Evolutionary conservation across 257 asterid species (phyloP).

Genomic region (Salvia hispanica): DNA sequence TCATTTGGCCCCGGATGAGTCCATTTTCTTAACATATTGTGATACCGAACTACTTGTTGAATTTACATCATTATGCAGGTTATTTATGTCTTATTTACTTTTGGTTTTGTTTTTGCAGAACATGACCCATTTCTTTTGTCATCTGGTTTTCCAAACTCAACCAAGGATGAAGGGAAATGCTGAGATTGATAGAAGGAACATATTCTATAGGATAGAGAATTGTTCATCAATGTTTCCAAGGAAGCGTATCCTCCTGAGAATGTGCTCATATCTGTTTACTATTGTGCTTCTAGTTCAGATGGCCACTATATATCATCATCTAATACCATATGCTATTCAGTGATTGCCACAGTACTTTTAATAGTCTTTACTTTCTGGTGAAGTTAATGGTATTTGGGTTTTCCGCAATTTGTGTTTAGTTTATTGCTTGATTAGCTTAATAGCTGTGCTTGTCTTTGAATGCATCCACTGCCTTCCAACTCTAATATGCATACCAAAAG

Average conservation of each 20-base stretch:
- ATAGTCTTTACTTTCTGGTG: not conserved
- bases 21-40: not conserved
- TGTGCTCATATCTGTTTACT: constrained; percentile 31
- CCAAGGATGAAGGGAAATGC: constrained; percentile 45
- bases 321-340: not conserved
- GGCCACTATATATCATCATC: constrained; percentile 7
- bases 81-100: constrained; percentile 13
- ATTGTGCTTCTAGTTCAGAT: not conserved
- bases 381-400: constrained; percentile 13
- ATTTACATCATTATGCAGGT: constrained; percentile 1
- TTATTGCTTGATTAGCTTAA: constrained; percentile 10
- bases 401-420: not conserved
- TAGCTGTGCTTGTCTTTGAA: constrained; percentile 18
- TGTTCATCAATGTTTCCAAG: constrained; percentile 62
- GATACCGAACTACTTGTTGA: not conserved
- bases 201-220: constrained; percentile 59
- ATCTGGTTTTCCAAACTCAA: constrained; percentile 50
- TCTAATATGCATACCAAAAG: constrained; percentile 13
- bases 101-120: constrained; percentile 51
- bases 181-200: constrained; percentile 57
- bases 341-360: not conserved
- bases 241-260: constrained; percentile 72
- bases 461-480: constrained; percentile 16
- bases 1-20: constrained; percentile 12
- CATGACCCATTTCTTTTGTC: constrained; percentile 51